Evolutionary conservation across 2,329 filamentous ascomycete species (phyloP).

Genomic region (Lomentospora prolificans): DNA sequence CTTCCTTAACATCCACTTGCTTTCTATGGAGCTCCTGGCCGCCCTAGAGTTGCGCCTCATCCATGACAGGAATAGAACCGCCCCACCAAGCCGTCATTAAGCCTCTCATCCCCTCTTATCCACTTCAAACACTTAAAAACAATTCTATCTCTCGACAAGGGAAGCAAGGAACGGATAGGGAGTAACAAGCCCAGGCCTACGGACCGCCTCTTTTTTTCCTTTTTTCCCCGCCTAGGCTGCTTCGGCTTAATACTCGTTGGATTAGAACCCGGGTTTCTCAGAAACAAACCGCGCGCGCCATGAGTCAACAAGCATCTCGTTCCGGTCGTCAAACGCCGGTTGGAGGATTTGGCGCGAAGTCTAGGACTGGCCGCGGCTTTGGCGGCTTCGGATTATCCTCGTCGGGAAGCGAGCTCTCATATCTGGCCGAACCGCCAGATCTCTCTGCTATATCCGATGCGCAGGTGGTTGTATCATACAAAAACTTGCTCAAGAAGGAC

Average conservation of each 20-base stretch:
- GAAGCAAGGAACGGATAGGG: too few relatives aligned
- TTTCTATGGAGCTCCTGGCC: neutral
- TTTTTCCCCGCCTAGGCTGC: neutral
- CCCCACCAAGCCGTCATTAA: neutral
- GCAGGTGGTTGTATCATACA: conserved; percentile 80
- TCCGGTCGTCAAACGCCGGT: neutral
- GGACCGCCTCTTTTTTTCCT: too few relatives aligned
- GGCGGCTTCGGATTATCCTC: conserved; percentile 30
- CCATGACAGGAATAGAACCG: too few relatives aligned
- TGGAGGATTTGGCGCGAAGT: conserved; percentile 2
- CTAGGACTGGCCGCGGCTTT: neutral
- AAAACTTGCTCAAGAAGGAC: conserved; percentile 88
- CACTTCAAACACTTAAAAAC: neutral
- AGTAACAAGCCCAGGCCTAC: too few relatives aligned
- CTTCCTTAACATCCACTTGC: neutral
- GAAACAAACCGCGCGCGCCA: neutral
- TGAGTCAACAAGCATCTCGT: conserved; percentile 3
- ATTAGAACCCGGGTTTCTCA: neutral
- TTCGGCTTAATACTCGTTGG: neutral
- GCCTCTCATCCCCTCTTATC: neutral
- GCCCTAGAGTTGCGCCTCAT: neutral
- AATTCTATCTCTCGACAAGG: too few relatives aligned
- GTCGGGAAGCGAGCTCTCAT: conserved; percentile 56
- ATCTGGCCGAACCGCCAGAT: conserved; percentile 77
- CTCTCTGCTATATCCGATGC: conserved; percentile 68